Evolutionary conservation across 768 basidiomycete species (phyloP), one percentile per base, ranked within the genome.

Genomic region (Phaeotremella fagi): DNA sequence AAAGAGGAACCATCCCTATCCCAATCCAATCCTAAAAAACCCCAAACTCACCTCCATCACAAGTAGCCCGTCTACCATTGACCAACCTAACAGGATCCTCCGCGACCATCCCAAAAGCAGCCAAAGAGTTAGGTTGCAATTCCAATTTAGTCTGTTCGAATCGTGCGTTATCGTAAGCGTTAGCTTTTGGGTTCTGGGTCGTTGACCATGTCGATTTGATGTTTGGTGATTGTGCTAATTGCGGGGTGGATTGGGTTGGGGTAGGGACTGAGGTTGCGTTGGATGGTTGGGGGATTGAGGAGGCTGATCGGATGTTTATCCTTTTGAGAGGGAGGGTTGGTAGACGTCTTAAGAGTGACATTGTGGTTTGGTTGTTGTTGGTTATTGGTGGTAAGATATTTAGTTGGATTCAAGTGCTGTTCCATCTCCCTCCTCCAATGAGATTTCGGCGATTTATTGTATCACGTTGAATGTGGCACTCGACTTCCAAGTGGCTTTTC

Each of bases 141-240:
- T 84, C 83, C 81, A 91, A 83, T 31, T 76, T 77, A 25, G 88
- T 90, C 78, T 98, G 95, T 77, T 97, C 94, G 72, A 97, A 95
- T 18, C 91, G 84, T 14, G 92, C 85, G 49, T 83, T 81, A 38
- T 68, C 54, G 67, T 72, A 76, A 4, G 77, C 75, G 33, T 72
- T 63, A 1, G 67, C 66, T 29, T 74, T 76, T 41, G 84, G 78
- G 33, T 78, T 81, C 77, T 98, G 94, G 65, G 75, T 85, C 18
- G 85, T 83, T 1, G 90, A 88, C 92, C 92, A 98, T 60, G 86
- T 86, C 31, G 80, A 73, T 4, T 85, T 77, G 62, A 82, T 80
- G 76, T 97, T 95, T 55, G 94, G 89, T 4, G 91, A 80, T 78
- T 97, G 94, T 50, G 70, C 65, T 20, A 70, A 44, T 5, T 33